Evolutionary conservation across 2,329 filamentous ascomycete genomes (phyloP), one percentile per base, ranked within the genome.

Genomic region (Fusarium sp.): DNA sequence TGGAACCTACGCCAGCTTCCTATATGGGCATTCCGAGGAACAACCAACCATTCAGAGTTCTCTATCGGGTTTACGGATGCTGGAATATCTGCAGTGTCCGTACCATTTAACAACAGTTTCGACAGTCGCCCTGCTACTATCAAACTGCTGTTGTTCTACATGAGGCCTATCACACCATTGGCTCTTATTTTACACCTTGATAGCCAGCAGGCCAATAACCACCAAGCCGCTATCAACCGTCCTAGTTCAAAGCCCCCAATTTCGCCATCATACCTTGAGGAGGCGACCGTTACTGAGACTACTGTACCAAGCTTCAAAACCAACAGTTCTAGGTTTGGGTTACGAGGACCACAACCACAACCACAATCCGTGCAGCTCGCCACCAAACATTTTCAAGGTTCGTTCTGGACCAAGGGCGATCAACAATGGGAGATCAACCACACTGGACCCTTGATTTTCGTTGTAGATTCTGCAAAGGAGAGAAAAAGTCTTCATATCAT

Each of bases 271-370:
- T 55, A 43, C 55, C 55, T 58, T 56, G 39, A 62, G 56, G 69
- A 57, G 69, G 71, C 71, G 63, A 70, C 61, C 52, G 66, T 72
- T 73, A 41, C 52, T 72, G 46, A 35, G 51, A 35, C 53, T 29
- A 51, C 23, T 27, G 23, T 25, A 25, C 23, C 23, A 41, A 39
- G 42, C 50, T 50, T 29, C 4, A 6, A 45, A 50, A 45, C 33
- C 47, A 40, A 49, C 58, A 58, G 39, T 36, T 55, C 57, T 50
- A 49, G 46, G 57, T 54, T 55, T 52, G 49, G 43, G 57, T 63
- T 53, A 41, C 29, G 39, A 42, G 23, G 43, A 39, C 39, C 35
- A 43, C 37, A 48, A 63, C 42, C 49, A 57, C 58, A 61, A 67
- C 58, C 21, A 15, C 45, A 52, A 52, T 52, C 48, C 46, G 41